phyloP scores from a whole-genome alignment of 202 grass and related monocot species.

The Elaeis oleifera region DNA sequence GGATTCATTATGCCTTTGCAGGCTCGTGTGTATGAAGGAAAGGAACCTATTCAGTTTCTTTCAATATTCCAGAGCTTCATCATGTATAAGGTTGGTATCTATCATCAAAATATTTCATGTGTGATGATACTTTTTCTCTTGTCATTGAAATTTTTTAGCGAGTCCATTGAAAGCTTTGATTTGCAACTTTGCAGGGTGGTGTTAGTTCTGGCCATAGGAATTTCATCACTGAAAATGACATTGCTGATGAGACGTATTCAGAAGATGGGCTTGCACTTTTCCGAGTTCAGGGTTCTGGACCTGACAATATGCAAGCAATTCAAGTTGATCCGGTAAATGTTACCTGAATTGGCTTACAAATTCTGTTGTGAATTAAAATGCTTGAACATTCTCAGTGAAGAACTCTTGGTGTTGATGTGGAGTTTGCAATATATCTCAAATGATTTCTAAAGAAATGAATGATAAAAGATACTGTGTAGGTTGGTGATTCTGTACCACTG shows the following conservation, averaged over 20 bases:
- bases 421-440: too few species aligned
- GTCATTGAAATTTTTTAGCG: background rate
- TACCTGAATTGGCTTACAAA: background rate
- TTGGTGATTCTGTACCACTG: too few species aligned
- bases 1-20: constrained; percentile 27
- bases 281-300: constrained; percentile 87
- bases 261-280: constrained; percentile 82
- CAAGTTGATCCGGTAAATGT: constrained; percentile 84
- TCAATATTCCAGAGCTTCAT: constrained; percentile 89
- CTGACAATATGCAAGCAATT: constrained; percentile 99
- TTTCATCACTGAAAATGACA: constrained; percentile 50
- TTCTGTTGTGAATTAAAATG: too few species aligned
- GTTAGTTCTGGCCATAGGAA: constrained; percentile 78
- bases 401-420: too few species aligned
- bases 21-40: constrained; percentile 85
- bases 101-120: background rate
- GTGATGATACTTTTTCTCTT: background rate
- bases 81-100: constrained; percentile 61
- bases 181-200: constrained; percentile 54
- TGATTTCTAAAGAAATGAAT: too few species aligned
- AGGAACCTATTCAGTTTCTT: constrained; percentile 83
- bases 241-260: constrained; percentile 77
- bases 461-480: too few species aligned
- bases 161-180: background rate
- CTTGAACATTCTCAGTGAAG: too few species aligned